phyloP scores from a whole-genome alignment of 2,329 filamentous ascomycete species.

The Tolypocladium cylindrosporum region DNA sequence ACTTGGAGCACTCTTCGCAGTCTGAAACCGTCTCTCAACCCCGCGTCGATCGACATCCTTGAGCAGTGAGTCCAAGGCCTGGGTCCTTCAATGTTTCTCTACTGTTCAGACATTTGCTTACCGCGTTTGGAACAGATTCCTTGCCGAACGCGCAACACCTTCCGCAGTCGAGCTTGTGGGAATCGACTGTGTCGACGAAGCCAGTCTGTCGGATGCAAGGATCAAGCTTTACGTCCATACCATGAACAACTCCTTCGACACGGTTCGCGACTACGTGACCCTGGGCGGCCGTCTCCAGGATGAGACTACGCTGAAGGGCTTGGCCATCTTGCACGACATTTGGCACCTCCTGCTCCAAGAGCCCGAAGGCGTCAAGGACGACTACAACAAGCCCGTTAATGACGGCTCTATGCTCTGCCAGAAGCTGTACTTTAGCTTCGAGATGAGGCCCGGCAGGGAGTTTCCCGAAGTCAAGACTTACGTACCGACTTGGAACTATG shows the following conservation, averaged over 20 bases:
- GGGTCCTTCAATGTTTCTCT: not conserved
- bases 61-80: constrained; percentile 1
- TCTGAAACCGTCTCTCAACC: constrained; percentile 3
- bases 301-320: constrained; percentile 1
- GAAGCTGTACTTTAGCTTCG: constrained; percentile 7
- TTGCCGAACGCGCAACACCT: not conserved
- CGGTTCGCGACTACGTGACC: constrained; percentile 5
- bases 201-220: constrained; percentile 3
- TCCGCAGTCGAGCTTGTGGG: constrained; percentile 3
- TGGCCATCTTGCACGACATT: constrained; percentile 2
- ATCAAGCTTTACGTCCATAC: constrained; percentile 7
- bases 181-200: constrained; percentile 6
- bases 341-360: constrained; percentile 9
- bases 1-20: constrained; percentile 2
- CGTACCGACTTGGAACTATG: constrained; percentile 8
- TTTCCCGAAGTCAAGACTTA: constrained; percentile 7
- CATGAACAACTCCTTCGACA: constrained; percentile 6
- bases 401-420: constrained; percentile 2
- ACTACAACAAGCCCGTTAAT: constrained; percentile 4
- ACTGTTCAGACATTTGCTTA: not conserved
- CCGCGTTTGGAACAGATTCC: not conserved
- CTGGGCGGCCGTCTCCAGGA: constrained; percentile 6
- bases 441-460: constrained; percentile 4
- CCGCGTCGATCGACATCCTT: constrained; percentile 2
- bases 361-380: constrained; percentile 5